Evolutionary conservation across 768 basidiomycete species (phyloP).

Genomic region (Sarcodon aspratus): DNA sequence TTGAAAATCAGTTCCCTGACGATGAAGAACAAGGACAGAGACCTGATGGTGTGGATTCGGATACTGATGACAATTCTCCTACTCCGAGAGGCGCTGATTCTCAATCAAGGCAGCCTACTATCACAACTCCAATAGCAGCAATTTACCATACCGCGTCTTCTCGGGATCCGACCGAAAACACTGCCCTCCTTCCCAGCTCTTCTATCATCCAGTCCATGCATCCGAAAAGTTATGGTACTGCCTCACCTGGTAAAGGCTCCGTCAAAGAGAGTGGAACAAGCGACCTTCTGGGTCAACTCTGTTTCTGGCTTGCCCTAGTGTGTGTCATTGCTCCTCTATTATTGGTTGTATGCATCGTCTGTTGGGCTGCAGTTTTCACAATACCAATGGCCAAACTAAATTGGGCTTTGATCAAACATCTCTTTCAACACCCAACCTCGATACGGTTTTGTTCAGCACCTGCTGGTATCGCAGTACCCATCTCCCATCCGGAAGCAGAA

Average conservation of each 20-base stretch:
- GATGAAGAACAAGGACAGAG: constrained; percentile 30
- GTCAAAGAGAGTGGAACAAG: constrained; percentile 14
- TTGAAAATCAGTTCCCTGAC: constrained; percentile 18
- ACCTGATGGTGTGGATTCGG: constrained; percentile 22
- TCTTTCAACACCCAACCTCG: constrained; percentile 66
- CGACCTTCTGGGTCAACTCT: constrained; percentile 56
- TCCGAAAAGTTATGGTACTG: constrained; percentile 54
- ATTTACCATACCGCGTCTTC: constrained; percentile 29
- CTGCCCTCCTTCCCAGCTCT: constrained; percentile 30
- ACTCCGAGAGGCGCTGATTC: constrained; percentile 2
- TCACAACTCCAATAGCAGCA: constrained; percentile 26
- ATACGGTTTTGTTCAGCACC: constrained; percentile 93
- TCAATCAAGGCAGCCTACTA: constrained; percentile 21
- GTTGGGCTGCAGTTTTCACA: constrained; percentile 92
- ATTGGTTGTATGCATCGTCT: constrained; percentile 76
- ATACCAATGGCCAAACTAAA: constrained; percentile 97
- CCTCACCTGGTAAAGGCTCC: constrained; percentile 5
- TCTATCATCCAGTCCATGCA: constrained; percentile 24
- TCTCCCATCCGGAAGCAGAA: constrained; percentile 17
- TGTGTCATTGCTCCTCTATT: constrained; percentile 81
- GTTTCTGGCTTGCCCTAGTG: constrained; percentile 74
- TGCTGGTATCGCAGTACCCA: constrained; percentile 46
- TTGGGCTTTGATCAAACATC: constrained; percentile 85
- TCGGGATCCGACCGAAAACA: constrained; percentile 37
- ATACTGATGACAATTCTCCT: constrained; percentile 17